Conservation (phyloP, 2,329 filamentous ascomycete species). For the Diaporthe batatas region DNA sequence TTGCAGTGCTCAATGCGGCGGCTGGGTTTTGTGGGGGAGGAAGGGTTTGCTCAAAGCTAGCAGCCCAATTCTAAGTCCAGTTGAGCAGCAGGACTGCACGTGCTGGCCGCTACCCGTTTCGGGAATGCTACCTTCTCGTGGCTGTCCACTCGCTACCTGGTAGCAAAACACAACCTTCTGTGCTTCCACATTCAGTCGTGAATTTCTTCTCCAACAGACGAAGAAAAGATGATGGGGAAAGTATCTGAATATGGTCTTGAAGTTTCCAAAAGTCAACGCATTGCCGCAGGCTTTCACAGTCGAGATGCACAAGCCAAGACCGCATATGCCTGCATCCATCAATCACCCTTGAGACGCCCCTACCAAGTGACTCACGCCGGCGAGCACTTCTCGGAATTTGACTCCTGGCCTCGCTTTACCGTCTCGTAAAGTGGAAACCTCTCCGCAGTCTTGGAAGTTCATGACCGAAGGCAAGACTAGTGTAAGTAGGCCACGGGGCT, state of each 20-base stretch:
- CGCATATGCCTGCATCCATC: background rate
- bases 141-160: background rate
- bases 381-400: conserved; percentile 4
- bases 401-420: background rate
- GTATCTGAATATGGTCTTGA: background rate
- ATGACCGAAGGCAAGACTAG: background rate
- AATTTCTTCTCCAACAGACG: background rate
- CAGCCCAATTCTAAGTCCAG: background rate
- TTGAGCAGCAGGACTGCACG: conserved; percentile 18
- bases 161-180: background rate
- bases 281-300: background rate
- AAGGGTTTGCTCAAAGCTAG: conserved; percentile 12
- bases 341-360: background rate
- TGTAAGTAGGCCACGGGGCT: background rate
- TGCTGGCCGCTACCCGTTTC: background rate
- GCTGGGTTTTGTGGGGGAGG: conserved; percentile 9
- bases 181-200: background rate
- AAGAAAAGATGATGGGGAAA: background rate
- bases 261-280: background rate
- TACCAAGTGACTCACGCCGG: conserved; percentile 32
- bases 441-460: background rate
- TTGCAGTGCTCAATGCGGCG: background rate
- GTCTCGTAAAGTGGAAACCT: background rate
- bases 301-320: background rate
- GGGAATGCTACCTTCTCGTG: conserved; percentile 9